Base-by-base conservation (phyloP, 495 filamentous ascomycete species). In the Schizothecium vesticola region DNA sequence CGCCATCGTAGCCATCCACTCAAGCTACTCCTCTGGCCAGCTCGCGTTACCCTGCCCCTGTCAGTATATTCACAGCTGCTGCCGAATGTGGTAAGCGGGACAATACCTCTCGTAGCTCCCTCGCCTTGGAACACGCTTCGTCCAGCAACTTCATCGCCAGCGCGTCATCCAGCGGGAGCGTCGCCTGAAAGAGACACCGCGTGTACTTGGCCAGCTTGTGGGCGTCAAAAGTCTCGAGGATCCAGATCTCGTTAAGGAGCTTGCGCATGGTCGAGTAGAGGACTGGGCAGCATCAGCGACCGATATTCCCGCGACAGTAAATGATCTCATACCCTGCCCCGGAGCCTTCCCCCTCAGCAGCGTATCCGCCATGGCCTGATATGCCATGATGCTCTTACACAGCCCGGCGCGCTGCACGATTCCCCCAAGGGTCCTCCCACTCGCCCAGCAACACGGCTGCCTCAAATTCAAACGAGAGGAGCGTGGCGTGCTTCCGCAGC, bases 381-480 rank as follows among this genome's bases (percentile, higher is more conserved):
- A 85, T 9, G 77, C 73, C 19, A 64, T 70, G 28, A 79, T 73
- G 63, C 73, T 80, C 19, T 72, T 72, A 59, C 79, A 83, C 2
- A 67, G 59, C 19, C 75, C 75, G 3, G 83, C 80, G 70, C 83
- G 86, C 57, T 89, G 80, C 31, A 94, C 82, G 12, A 92, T 84
- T 6, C 78, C 75, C 31, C 83, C 81, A n/a, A 94, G 76, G 76
- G 62, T 81, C 82, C 67, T 89, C 85, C 91, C 90, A 94, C 21
- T 85, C 78, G 69, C 88, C 85, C 6, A 97, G 79, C 21, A 81
- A 80, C 24, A 88, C 79, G 12, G 87, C 85, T n/a, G 87, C 89
- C 79, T 95, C 92, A 70, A 95, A 90, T 69, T 93, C 88, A 72
- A 91, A 90, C 1, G 87, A 84, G 6, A 92, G 75, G 12, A 94